Evolutionary conservation across 768 basidiomycete genomes (phyloP).

Genomic region (Cytidiella melzeri): DNA sequence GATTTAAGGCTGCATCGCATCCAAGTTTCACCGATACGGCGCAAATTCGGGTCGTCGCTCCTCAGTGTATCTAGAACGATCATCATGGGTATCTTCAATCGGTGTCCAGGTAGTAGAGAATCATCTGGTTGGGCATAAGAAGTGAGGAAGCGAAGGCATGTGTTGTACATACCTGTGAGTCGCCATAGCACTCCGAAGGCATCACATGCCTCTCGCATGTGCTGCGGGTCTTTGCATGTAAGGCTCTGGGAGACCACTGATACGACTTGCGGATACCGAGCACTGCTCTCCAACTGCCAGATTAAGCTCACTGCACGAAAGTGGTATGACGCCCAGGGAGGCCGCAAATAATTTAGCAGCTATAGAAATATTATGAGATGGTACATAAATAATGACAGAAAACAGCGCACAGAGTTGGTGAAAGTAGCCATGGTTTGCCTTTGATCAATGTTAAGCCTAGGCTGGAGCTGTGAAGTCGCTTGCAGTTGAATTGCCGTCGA

Average conservation of each 20-base stretch:
- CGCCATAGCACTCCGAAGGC: constrained; percentile 94
- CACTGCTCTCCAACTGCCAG: constrained; percentile 66
- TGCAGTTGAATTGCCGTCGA: constrained; percentile 51
- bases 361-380: constrained; percentile 23
- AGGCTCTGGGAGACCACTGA: constrained; percentile 73
- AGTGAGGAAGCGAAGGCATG: constrained; percentile 11
- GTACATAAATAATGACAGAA: neutral
- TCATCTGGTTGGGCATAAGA: constrained; percentile 54
- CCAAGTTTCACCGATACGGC: constrained; percentile 91
- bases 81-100: constrained; percentile 82
- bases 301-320: constrained; percentile 74
- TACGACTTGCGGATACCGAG: constrained; percentile 60
- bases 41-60: constrained; percentile 64
- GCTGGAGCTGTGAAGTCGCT: constrained; percentile 41
- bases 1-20: constrained; percentile 92
- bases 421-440: constrained; percentile 52
- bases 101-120: constrained; percentile 69
- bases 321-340: constrained; percentile 67
- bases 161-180: constrained; percentile 60
- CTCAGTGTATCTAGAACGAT: constrained; percentile 79
- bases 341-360: constrained; percentile 69
- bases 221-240: constrained; percentile 42
- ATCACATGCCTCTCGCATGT: constrained; percentile 60
- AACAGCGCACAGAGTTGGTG: constrained; percentile 39
- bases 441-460: constrained; percentile 49